Evolutionary conservation across 768 basidiomycete genomes (phyloP).

Genomic region (Hysterangium stoloniferum): DNA sequence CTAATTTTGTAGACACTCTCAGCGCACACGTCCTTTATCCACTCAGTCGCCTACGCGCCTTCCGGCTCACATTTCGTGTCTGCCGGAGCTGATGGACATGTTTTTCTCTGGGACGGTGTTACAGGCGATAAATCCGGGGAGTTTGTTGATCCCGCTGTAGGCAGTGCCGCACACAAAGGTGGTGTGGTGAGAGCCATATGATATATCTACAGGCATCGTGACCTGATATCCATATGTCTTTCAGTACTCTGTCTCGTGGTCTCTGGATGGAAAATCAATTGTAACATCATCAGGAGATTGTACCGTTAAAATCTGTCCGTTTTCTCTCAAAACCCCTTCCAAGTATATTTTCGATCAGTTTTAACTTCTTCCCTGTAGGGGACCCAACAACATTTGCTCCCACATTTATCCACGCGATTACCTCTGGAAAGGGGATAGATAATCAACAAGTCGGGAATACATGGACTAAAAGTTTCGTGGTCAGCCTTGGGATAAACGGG

Average conservation of each 20-base stretch:
- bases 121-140: slow-evolving; percentile 72
- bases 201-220: neutral
- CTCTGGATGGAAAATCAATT: slow-evolving; percentile 60
- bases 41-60: slow-evolving; percentile 78
- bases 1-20: slow-evolving; percentile 54
- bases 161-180: slow-evolving; percentile 52
- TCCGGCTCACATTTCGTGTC: slow-evolving; percentile 81
- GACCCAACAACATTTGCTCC: no score
- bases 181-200: slow-evolving; percentile 49
- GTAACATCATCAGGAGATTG: slow-evolving; percentile 83
- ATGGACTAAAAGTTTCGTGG: slow-evolving; percentile 71
- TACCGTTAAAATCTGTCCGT: slow-evolving; percentile 79
- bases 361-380: no score
- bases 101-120: slow-evolving; percentile 88
- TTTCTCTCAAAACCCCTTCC: no score
- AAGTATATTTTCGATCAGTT: no score
- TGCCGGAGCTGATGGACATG: slow-evolving; percentile 81
- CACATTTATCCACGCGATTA: no score
- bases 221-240: neutral
- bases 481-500: slow-evolving; percentile 79
- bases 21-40: slow-evolving; percentile 87
- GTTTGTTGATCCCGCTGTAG: slow-evolving; percentile 43
- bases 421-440: slow-evolving; percentile 61
- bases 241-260: slow-evolving; percentile 66
- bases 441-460: slow-evolving; percentile 84